Evolutionary conservation across 176 grass and related monocot species (phyloP).

Genomic region (Bothriochloa decipiens): DNA sequence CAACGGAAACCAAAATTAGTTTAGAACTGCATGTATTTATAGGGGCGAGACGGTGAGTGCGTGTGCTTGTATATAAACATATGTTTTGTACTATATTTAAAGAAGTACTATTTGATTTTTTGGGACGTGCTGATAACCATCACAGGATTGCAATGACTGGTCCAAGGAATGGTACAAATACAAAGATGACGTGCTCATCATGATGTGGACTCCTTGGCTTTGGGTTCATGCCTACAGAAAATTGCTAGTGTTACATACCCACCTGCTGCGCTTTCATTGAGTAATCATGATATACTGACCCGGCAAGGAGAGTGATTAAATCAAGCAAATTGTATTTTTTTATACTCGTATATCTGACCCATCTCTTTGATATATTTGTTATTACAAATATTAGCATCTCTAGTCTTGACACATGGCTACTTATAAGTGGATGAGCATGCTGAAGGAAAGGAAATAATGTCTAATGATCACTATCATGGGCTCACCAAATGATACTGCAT

Average conservation of each 20-base stretch:
- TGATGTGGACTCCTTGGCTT: conserved; percentile 10
- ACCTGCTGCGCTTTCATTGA: not conserved
- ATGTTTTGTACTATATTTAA: too few species aligned
- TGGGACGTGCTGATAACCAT: conserved; percentile 7
- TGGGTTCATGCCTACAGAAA: not conserved
- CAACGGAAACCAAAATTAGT: not conserved
- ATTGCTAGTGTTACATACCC: conserved; percentile 1
- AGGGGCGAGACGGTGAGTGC: not conserved
- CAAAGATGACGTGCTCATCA: conserved; percentile 39
- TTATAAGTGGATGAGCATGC: not conserved
- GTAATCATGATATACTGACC: not conserved
- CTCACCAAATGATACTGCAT: conserved; percentile 36
- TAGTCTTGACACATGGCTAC: not conserved
- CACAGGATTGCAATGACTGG: conserved; percentile 37
- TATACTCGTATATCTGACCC: conserved; percentile 2
- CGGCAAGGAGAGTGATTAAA: not conserved
- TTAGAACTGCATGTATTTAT: not conserved
- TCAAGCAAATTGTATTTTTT: not conserved
- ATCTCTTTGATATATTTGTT: not conserved
- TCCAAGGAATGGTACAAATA: conserved; percentile 31
- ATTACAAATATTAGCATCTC: conserved; percentile 10
- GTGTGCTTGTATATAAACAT: too few species aligned
- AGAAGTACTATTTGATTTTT: not conserved
- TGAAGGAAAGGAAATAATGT: conserved; percentile 1
- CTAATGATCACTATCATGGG: not conserved